phyloP scores from a whole-genome alignment of 2,329 filamentous ascomycete species.

The Aspergillus ibericus region DNA sequence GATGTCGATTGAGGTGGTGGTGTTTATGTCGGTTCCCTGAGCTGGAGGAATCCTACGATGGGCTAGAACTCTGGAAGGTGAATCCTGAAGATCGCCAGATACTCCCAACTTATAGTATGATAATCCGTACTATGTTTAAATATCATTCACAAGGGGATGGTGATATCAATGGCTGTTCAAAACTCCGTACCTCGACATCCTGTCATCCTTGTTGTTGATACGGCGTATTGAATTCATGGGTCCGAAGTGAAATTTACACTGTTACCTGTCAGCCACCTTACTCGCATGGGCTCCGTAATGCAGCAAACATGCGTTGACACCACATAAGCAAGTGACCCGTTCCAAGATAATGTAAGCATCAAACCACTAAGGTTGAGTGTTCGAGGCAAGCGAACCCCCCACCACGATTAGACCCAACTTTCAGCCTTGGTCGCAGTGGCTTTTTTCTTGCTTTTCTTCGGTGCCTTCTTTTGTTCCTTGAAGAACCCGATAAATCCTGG shows the following conservation, averaged over 20 bases:
- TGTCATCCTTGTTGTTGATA: neutral
- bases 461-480: neutral
- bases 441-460: slow-evolving; percentile 5
- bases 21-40: neutral
- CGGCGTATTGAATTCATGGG: neutral
- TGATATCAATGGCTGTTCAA: no score
- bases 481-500: neutral
- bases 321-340: slow-evolving; percentile 1
- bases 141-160: no score
- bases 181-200: neutral
- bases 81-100: no score
- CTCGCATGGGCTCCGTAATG: neutral
- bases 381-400: slow-evolving; percentile 2
- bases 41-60: no score
- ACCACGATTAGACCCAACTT: slow-evolving; percentile 7
- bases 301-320: neutral
- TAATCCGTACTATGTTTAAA: no score
- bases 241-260: neutral
- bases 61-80: no score
- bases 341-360: neutral
- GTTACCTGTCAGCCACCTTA: neutral
- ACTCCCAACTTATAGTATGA: no score
- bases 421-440: slow-evolving; percentile 2
- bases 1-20: neutral
- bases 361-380: neutral